Percentiles rank a stretch among this genome's conserved stretches.
Evolutionary conservation across 2,329 filamentous ascomycete genomes (phyloP).

Genomic region (Reticulascus tulasneorum): DNA sequence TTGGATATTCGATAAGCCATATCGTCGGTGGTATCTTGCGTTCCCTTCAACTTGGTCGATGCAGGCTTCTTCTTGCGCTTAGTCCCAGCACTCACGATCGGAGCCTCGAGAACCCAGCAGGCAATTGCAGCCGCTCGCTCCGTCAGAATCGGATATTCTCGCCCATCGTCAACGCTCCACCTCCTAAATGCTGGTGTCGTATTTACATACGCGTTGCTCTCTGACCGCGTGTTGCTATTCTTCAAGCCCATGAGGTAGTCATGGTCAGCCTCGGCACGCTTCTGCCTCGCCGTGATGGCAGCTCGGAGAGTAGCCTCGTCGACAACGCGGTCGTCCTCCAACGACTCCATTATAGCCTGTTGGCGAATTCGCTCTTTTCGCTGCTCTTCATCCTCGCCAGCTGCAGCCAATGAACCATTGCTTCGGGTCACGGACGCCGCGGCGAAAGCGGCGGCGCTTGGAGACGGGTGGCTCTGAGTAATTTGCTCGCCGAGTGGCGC

Average conservation of each 20-base stretch:
- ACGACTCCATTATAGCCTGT: constrained; percentile 62
- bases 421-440: constrained; percentile 28
- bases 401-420: constrained; percentile 25
- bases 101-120: constrained; percentile 64
- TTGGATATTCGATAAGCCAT: too few species aligned
- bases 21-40: too few species aligned
- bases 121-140: constrained; percentile 66
- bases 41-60: too few species aligned
- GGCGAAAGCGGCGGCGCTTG: constrained; percentile 25
- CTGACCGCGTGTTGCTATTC: constrained; percentile 17
- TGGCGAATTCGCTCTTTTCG: constrained; percentile 57
- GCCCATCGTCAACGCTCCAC: constrained; percentile 62
- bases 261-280: constrained; percentile 52
- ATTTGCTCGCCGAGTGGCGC: constrained; percentile 14
- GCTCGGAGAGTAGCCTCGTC: constrained; percentile 64
- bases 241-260: constrained; percentile 3
- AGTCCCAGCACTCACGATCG: constrained; percentile 30
- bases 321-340: constrained; percentile 63
- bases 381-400: constrained; percentile 42
- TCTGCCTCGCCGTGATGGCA: constrained; percentile 58
- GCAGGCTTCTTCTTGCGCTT: constrained; percentile 37
- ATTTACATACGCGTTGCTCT: constrained; percentile 1
- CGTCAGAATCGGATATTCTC: constrained; percentile 66
- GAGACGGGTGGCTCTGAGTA: constrained; percentile 18
- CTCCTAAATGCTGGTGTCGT: constrained; percentile 35